Base-by-base conservation (phyloP, 164 flowering plant species). In the Sextonia rubra region DNA sequence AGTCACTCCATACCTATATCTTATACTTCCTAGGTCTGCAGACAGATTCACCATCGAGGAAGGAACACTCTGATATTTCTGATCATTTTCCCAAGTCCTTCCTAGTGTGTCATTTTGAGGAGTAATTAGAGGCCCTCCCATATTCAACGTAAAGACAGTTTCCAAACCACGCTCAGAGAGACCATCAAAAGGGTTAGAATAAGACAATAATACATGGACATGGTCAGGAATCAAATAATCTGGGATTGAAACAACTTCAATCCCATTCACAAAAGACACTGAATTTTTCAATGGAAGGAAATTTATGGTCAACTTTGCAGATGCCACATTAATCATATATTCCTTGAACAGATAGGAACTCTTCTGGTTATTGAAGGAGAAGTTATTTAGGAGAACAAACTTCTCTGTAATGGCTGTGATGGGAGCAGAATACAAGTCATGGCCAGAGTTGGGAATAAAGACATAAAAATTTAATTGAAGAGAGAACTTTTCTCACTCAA, bases 101-200 rank as follows among this genome's bases (percentile, higher is more conserved):
- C 84, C 86, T 7, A 83, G 80, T 26, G 84, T 79, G 64, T 83
- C 86, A 69, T 83, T 83, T 30, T 69, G 73, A 37, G 86, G 73
- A 22, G 79, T 75, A 63, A 83, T 3, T 62, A 77, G 58, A 66
- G 86, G 84, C 27, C 86, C 86, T 6, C 86, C 86, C 77, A 81
- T 70, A 66, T 83, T 83, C 69, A 83, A 68, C 30, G 84, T 72
- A 62, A 68, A 79, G 4, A 75, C 68, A 1, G 84, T 83, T 58
- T 83, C 85, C 25, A 80, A 69, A 7, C 82, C 79, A 71, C 27
- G 73, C 25, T 47, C 26, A 1, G 82, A 71, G 49, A 81, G 81
- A 15, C 82, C 80, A 68, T 25, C 63, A 27, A 75, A 74, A 55
- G 79, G 77, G 27, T 64, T n/a, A 52, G 37, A 32, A n/a, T n/a